Evolutionary conservation across 257 asterid species (phyloP).

Genomic region (Solanum chiquidenum): DNA sequence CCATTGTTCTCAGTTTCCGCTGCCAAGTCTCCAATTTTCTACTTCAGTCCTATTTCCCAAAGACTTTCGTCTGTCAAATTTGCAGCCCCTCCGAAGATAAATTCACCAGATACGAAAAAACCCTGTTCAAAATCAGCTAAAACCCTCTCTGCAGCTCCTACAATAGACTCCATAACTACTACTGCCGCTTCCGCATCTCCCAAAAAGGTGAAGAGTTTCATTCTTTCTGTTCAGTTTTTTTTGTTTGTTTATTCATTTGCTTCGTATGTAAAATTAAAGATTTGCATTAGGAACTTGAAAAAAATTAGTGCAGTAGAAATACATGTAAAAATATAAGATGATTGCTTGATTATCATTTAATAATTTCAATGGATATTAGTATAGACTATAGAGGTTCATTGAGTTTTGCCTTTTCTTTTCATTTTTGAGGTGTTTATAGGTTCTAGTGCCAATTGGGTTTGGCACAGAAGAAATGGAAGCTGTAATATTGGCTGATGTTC

Average conservation of each 20-base stretch:
- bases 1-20: background rate
- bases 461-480: constrained; percentile 98
- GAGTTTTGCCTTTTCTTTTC: background rate
- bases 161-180: constrained; percentile 4
- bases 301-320: background rate
- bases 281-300: background rate
- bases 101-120: constrained; percentile 16
- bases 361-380: background rate
- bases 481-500: constrained; percentile 60
- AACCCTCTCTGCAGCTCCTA: constrained; percentile 23
- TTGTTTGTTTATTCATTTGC: background rate
- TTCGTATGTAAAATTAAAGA: background rate
- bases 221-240: background rate
- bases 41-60: background rate
- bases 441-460: constrained; percentile 81
- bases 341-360: background rate
- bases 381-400: background rate
- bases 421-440: constrained; percentile 22
- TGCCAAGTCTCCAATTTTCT: background rate
- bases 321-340: background rate
- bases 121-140: constrained; percentile 40
- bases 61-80: background rate
- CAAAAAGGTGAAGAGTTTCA: constrained; percentile 41
- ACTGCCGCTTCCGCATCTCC: constrained; percentile 3
- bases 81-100: constrained; percentile 4